Evolutionary conservation across 2,329 filamentous ascomycete species (phyloP).

Genomic region (Penicillium sp.): DNA sequence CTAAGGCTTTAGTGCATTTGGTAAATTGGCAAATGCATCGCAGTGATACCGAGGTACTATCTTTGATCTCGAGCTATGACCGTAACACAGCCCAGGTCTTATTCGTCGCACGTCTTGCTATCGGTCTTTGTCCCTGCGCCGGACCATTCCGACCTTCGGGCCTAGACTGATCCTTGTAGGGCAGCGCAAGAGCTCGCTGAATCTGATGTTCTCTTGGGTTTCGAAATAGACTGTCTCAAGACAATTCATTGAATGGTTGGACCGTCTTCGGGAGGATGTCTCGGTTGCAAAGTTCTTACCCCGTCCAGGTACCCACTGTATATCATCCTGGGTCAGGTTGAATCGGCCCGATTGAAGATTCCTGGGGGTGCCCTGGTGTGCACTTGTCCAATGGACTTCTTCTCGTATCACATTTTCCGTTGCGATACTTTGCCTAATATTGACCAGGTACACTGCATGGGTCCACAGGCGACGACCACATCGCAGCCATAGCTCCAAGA

Average conservation of each 20-base stretch:
- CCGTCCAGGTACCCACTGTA: no score
- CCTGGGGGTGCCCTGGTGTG: background rate
- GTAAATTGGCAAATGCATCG: background rate
- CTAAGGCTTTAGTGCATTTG: background rate
- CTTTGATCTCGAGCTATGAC: background rate
- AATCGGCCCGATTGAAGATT: background rate
- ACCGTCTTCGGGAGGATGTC: background rate
- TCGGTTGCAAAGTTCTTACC: background rate
- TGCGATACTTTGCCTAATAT: background rate
- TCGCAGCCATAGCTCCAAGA: no score
- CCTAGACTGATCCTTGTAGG: background rate
- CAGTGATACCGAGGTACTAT: background rate
- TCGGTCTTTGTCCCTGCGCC: slow-evolving; percentile 4
- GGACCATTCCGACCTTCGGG: slow-evolving; percentile 3
- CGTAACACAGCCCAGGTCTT: background rate
- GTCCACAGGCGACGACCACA: no score
- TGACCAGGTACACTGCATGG: no score
- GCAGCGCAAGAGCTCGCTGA: background rate
- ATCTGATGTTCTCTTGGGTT: background rate
- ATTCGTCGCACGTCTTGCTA: background rate
- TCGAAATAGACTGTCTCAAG: background rate
- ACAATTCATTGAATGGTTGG: background rate
- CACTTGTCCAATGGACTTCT: background rate
- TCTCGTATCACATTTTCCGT: background rate
- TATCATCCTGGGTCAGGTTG: background rate